Base-by-base conservation (phyloP, 345 rosid genomes). In the Acer saccharum region DNA sequence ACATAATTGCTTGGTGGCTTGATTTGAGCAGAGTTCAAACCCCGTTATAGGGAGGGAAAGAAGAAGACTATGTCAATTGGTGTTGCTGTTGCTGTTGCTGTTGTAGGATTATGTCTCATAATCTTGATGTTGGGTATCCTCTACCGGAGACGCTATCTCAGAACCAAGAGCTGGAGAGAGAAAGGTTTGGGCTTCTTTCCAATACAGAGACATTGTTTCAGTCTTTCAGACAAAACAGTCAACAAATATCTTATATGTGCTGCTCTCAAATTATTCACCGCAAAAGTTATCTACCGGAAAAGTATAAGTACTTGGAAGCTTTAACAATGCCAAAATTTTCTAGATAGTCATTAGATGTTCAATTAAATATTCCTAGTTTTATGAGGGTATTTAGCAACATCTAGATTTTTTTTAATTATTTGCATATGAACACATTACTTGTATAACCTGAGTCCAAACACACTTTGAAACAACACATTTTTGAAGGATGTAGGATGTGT, bases 41-140 rank as follows among this genome's bases (percentile, higher is more conserved):
- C 71, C 65, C 83, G 78, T 63, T 32, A 81, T 16, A 68, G 44
- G 1, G 73, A 11, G 25, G 64, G 21, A 62, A 77, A 74, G 50
- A 58, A 21, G 67, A 69, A 74, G 52, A 61, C 57, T 75, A 78
- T 44, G 32, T 71, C 35, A 61, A 68, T 67, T 5, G 7, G 57
- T 46, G 64, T 80, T 41, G 89, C 86, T 16, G 68, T 78, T 41
- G 90, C 86, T 23, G 74, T 79, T 76, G 82, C 77, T 50, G 84
- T 72, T 20, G 74, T 78, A 5, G 77, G 73, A 80, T 57, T 78
- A 46, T 78, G 61, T 72, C 74, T 86, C 20, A 18, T 79, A 78
- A 48, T 88, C 75, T 14, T 82, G 44, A 25, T 78, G 23, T 69
- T 84, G 5, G 80, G 82, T 10, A 50, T 65, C 17, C 54, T 84